These are phyloP conservation scores for Tuber melanosporum DNA, from an alignment of 495 filamentous ascomycete species.

Conservation along the genomic window DNA sequence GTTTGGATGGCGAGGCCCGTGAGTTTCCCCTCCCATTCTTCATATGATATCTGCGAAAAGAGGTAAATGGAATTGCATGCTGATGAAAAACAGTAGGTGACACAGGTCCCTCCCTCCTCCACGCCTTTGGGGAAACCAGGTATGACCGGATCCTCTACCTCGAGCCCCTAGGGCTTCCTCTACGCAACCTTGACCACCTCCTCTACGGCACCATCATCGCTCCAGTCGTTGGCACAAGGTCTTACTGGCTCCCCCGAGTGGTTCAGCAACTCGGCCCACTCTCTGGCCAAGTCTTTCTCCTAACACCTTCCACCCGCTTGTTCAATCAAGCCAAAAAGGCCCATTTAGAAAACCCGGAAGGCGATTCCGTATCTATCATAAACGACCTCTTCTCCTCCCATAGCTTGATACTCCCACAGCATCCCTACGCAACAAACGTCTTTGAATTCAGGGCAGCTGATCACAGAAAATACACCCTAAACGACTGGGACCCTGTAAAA, in stretches of 20 bases:
- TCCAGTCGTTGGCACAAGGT: constrained; percentile 59
- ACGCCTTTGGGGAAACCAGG: constrained; percentile 62
- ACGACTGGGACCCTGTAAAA: constrained; percentile 59
- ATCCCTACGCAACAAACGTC: constrained; percentile 62
- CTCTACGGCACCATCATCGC: constrained; percentile 62
- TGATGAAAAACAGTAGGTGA: constrained; percentile 13
- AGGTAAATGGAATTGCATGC: constrained; percentile 33
- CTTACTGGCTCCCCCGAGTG: constrained; percentile 57
- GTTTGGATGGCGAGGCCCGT: constrained; percentile 10
- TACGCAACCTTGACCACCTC: constrained; percentile 60
- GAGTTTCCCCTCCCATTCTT: constrained; percentile 1
- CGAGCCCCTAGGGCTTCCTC: constrained; percentile 61
- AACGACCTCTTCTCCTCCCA: constrained; percentile 62
- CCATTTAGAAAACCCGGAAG: constrained; percentile 41
- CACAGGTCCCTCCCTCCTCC: constrained; percentile 53
- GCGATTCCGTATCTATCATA: constrained; percentile 59
- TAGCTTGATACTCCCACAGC: constrained; percentile 69
- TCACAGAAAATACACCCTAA: constrained; percentile 54
- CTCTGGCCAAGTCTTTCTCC: constrained; percentile 58
- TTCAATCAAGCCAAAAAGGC: constrained; percentile 52
- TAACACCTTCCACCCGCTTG: constrained; percentile 55
- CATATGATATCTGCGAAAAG: constrained; percentile 50
- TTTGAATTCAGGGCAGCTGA: constrained; percentile 60
- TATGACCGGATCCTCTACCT: constrained; percentile 63
- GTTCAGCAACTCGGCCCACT: constrained; percentile 46